phyloP scores from a whole-genome alignment of 2,329 filamentous ascomycete genomes.

The Dothideomycetes sp. region DNA sequence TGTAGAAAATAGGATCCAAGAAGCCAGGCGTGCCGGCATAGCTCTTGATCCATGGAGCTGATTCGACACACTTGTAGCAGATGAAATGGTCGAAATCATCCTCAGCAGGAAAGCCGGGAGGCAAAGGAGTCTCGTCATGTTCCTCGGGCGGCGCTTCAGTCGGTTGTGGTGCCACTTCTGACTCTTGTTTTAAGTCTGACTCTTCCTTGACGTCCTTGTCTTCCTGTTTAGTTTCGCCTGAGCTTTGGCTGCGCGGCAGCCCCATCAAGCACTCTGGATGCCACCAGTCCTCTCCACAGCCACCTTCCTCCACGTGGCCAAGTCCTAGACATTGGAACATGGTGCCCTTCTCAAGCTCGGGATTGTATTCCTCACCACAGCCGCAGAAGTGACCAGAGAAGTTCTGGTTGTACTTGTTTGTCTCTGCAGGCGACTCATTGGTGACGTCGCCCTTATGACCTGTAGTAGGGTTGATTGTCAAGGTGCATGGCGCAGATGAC shows the following conservation, averaged over 20 bases:
- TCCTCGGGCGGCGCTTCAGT: constrained; percentile 32
- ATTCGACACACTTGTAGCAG: constrained; percentile 86
- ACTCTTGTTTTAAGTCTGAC: constrained; percentile 17
- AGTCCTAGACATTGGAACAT: constrained; percentile 97
- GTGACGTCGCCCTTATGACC: constrained; percentile 68
- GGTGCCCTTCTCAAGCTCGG: constrained; percentile 81
- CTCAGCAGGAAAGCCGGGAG: constrained; percentile 78
- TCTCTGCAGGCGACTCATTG: constrained; percentile 60
- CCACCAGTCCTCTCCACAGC: constrained; percentile 97
- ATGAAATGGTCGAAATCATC: constrained; percentile 84
- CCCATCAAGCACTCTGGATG: constrained; percentile 88
- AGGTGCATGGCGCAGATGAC: constrained; percentile 56
- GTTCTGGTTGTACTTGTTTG: constrained; percentile 92
- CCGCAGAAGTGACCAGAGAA: constrained; percentile 89
- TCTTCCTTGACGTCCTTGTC: constrained; percentile 16
- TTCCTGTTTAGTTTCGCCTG: constrained; percentile 13
- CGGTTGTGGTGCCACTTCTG: constrained; percentile 35
- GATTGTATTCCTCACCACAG: constrained; percentile 79
- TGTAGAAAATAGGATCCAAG: constrained; percentile 54
- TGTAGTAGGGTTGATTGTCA: constrained; percentile 64
- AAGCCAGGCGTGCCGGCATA: constrained; percentile 79
- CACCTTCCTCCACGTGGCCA: constrained; percentile 68
- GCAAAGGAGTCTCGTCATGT: constrained; percentile 55
- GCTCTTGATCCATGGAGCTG: constrained; percentile 81
- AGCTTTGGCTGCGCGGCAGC: constrained; percentile 54